Base-by-base conservation (phyloP, 495 filamentous ascomycete genomes). In the Trichocladium uniseriatum region DNA sequence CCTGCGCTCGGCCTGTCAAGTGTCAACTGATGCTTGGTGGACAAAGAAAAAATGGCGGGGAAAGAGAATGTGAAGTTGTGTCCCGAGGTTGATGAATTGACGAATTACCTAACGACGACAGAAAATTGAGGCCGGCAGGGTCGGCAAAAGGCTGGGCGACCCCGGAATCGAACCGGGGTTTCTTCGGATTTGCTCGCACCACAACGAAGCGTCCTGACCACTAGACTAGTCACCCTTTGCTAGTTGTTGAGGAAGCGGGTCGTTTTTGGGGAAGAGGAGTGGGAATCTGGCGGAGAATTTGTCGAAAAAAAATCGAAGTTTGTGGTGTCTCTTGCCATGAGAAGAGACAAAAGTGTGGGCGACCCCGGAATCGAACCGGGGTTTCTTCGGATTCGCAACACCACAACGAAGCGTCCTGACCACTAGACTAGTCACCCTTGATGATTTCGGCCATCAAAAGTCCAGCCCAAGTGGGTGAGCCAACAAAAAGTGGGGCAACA, bases 141-240 rank as follows among this genome's bases (percentile, higher is more conserved):
- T 8, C 31, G 13, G 31, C 31, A 32, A 32, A 32, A 32, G 31
- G 5, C 10, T 51, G 48, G 48, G 48, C 40, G 39, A 43, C 39
- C 48, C 39, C 39, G 48, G 48, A 51, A 51, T 51, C 48, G 48
- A 51, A 51, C 48, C 48, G 37, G 39, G 48, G 48, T 43, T 51
- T 51, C 40, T 44, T 51, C 40, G 39, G 48, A 21, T 38, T 14
- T 11, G 16, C n/a, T 42, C 9, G 13, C 2, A 42, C 45, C 45
- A 48, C 45, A 48, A 48, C 45, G 45, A 48, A 48, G 21, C 35
- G 44, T 46, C 32, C 44, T 46, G 44, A 46, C 44, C 44, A 46
- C 44, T 46, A 46, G 32, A 48, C 45, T 48, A 48, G 37, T 40
- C 36, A 41, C 45, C 45, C 45, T 45, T 46, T n/a, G n/a, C n/a